Conservation (phyloP, 2,329 filamentous ascomycete genomes). For the Chrysoporthe cubensis region DNA sequence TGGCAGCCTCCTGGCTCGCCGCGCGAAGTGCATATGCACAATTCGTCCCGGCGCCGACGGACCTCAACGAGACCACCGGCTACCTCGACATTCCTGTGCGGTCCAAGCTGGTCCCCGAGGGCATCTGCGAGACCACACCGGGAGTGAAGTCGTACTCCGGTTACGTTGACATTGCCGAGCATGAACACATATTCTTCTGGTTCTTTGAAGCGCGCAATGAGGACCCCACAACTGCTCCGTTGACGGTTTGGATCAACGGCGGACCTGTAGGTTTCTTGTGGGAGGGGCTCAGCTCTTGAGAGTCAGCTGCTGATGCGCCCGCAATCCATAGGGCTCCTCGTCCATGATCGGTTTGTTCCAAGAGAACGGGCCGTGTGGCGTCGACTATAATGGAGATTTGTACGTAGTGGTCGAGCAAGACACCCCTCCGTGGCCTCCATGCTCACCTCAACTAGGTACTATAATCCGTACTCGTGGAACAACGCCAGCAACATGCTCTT, state of each 20-base stretch:
- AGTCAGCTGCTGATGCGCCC: not conserved
- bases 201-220: slow-evolving; percentile 54
- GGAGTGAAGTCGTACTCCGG: slow-evolving; percentile 47
- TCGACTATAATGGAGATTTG: slow-evolving; percentile 48
- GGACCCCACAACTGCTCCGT: slow-evolving; percentile 47
- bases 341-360: slow-evolving; percentile 61
- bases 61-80: slow-evolving; percentile 40
- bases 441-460: slow-evolving; percentile 30
- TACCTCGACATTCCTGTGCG: slow-evolving; percentile 46
- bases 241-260: slow-evolving; percentile 59
- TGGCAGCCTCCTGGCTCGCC: slow-evolving; percentile 17
- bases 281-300: not conserved
- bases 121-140: slow-evolving; percentile 49
- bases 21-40: slow-evolving; percentile 31
- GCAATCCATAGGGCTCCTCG: slow-evolving; percentile 43
- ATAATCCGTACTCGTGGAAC: slow-evolving; percentile 61
- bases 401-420: slow-evolving; percentile 21
- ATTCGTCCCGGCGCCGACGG: slow-evolving; percentile 42
- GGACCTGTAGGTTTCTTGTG: slow-evolving; percentile 40
- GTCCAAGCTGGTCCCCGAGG: slow-evolving; percentile 52
- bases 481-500: slow-evolving; percentile 62
- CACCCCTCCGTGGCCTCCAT: not conserved
- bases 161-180: slow-evolving; percentile 45
- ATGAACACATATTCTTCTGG: slow-evolving; percentile 51
- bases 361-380: slow-evolving; percentile 43